Base-by-base conservation (phyloP, 2,329 filamentous ascomycete species). In the Fusarium gaditjirri region DNA sequence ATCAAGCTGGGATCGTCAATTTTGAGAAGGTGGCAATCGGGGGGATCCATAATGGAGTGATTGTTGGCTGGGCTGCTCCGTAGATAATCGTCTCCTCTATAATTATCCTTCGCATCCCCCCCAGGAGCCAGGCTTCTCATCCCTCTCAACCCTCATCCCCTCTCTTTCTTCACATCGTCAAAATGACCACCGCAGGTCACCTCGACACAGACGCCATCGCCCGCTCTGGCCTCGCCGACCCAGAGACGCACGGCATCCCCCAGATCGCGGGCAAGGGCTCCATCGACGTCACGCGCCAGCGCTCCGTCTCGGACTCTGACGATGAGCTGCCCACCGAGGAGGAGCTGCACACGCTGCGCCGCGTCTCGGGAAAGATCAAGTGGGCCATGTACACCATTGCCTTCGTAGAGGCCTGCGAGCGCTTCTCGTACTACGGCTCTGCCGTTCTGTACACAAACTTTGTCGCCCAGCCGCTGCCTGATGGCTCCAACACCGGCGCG, bases 391-490 rank as follows among this genome's bases (percentile, higher is more conserved):
- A 90, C 82, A 90, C 89, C 31, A 88, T 94, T 65, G 91, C 91
- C 52, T 90, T 93, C 69, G 89, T 92, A 65, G 92, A 94, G 81
- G 83, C 93, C 62, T 93, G 90, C 82, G 92, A 94, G 83, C 90
- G 92, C 53, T 93, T 93, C 82, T 92, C 90, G 19, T 94, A 93
- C 87, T 94, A 94, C 77, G 92, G 92, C 60, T 91, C 90, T 8
- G 87, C 89, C 46, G 86, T 91, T 36, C 84, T 93, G 35, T 93
- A 91, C 88, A 89, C 88, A 78, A 91, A 91, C 81, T 92, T 89
- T 76, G 86, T 91, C 75, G 87, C 88, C 73, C 84, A 86, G 56
- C 82, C 84, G 36, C 81, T 91, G 33, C 89, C 90, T 3, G 57
- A 69, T 0, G 85, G 85, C 21, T 90, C 88, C 9, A 84, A 75